Evolutionary conservation across 306 rosid genomes (phyloP).

Genomic region (Castanospermum australe): DNA sequence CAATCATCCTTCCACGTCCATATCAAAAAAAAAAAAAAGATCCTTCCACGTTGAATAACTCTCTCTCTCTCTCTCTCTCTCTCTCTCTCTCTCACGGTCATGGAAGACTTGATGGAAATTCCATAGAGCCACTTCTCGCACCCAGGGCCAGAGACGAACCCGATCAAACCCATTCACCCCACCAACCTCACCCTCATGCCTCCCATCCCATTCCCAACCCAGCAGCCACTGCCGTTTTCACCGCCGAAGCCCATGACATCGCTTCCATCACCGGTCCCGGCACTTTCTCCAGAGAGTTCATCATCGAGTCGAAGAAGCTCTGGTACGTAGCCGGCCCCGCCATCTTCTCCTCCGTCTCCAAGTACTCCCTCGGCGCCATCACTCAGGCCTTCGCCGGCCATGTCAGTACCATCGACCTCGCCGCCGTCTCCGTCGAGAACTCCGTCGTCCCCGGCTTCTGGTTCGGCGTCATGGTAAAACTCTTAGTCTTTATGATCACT

Average conservation of each 20-base stretch:
- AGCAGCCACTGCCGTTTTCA: conserved; percentile 24
- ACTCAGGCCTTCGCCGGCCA: conserved; percentile 68
- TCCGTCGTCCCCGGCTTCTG: conserved; percentile 73
- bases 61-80: too few species aligned
- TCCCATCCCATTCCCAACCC: too few species aligned
- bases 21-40: too few species aligned
- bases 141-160: too few species aligned
- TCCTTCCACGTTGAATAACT: too few species aligned
- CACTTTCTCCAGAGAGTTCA: conserved; percentile 44
- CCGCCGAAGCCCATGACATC: conserved; percentile 46
- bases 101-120: background rate
- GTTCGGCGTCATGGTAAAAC: conserved; percentile 52
- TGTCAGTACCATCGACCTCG: conserved; percentile 51
- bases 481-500: too few species aligned
- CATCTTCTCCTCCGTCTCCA: conserved; percentile 58
- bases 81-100: background rate
- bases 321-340: conserved; percentile 78
- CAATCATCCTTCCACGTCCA: too few species aligned
- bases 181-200: too few species aligned
- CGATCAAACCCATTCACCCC: too few species aligned
- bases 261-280: conserved; percentile 22
- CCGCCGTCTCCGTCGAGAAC: conserved; percentile 70
- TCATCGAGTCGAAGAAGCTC: conserved; percentile 45
- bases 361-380: conserved; percentile 71
- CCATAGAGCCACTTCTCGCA: background rate